Base-by-base conservation (phyloP, 371 early-diverging fungal species). In the Syncephalastrum monosporum region DNA sequence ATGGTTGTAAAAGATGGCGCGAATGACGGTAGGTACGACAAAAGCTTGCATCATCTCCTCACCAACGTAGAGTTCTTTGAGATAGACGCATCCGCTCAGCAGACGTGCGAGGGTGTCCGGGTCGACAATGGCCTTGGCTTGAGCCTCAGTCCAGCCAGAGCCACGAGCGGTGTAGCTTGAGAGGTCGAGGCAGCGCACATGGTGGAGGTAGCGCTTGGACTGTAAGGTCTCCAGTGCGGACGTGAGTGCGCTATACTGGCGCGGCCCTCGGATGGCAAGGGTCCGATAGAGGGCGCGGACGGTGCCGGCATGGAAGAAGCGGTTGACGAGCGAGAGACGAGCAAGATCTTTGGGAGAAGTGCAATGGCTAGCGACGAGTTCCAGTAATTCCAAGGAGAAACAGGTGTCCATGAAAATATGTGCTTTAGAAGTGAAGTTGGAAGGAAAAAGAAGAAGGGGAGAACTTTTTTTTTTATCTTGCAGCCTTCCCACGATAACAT, bases 21-120 rank as follows among this genome's bases (percentile, higher is more conserved):
- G 60, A 38, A 72, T 60, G 17, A 72, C 64, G 10, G 13, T 29
- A 1, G 68, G 64, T 33, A 57, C 64, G 12, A 65, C 59, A 63
- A 70, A 68, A 5, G 53, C 64, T 42, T 72, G 66, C 60, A 70
- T 66, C 62, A 72, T 54, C 44, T 69, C 72, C 49, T 75, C 72
- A 3, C 72, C 72, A 4, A 72, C 57, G n/a, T 56, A 59, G 10
- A 75, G 46, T 46, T 68, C 60, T n/a, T 61, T 47, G 13, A 75
- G 48, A 2, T 61, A 44, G 44, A 58, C 42, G 50, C 76, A 75
- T 14, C 43, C 58, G n/a, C 44, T 42, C 19, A 75, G 59, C 27
- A 72, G 29, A 13, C 43, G 7, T 2, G 68, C 68, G 17, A 75
- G 50, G 21, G 56, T 56, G 5, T 67, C 57, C 14, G 72, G 59